These are phyloP conservation scores for Dendrobium huoshanense DNA, from an alignment of 106 monocot genomes.

Conservation along the genomic window DNA sequence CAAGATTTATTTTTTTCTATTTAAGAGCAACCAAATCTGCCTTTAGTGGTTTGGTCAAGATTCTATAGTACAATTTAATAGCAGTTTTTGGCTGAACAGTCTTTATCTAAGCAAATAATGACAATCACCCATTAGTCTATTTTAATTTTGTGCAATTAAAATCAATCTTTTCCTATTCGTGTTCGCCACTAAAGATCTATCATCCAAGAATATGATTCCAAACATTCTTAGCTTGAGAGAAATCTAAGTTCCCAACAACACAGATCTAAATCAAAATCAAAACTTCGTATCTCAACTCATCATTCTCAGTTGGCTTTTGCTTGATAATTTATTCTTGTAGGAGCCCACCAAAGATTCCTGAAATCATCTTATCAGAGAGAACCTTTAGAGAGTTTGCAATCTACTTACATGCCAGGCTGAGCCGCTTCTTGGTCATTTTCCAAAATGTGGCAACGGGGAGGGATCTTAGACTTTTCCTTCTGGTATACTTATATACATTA, in stretches of 20 bases:
- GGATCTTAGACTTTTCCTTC: constrained; percentile 48
- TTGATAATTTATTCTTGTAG: constrained; percentile 12
- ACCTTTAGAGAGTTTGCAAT: constrained; percentile 25
- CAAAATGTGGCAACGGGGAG: constrained; percentile 56
- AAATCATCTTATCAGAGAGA: constrained; percentile 42
- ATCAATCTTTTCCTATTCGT: not conserved
- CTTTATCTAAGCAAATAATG: not conserved
- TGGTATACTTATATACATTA: constrained; percentile 21
- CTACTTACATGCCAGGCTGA: constrained; percentile 26
- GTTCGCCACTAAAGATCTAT: not conserved
- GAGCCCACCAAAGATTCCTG: constrained; percentile 50
- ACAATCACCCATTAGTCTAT: not conserved
- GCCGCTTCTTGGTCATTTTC: constrained; percentile 16
- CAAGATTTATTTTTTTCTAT: not conserved
- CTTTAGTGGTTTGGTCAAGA: too few species aligned
- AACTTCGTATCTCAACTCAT: not conserved
- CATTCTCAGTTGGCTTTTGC: not conserved
- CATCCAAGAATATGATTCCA: too few species aligned
- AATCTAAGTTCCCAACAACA: too few species aligned
- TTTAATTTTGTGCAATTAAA: not conserved
- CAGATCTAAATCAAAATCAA: not conserved
- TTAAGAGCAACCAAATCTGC: too few species aligned
- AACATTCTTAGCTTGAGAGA: too few species aligned
- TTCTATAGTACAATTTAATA: not conserved
- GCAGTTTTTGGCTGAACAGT: not conserved